A percentile compares a stretch with the other conserved stretches of the same genome.
phyloP scores from a whole-genome alignment of 169 alveolate species.

The Plasmodium gaboni region DNA sequence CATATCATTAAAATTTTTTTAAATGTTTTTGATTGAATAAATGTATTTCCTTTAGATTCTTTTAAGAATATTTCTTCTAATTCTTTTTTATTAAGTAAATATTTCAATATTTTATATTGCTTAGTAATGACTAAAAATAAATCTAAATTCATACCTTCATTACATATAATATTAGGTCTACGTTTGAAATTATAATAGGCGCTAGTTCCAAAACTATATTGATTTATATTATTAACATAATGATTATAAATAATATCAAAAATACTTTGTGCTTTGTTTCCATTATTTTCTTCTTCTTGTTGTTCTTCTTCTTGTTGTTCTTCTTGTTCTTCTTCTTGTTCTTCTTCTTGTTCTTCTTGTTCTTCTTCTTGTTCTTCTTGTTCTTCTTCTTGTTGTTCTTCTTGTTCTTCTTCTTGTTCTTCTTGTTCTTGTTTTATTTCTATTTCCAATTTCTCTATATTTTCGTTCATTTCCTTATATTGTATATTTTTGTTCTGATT shows the following conservation, averaged over 20 bases:
- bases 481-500: too few species aligned
- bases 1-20: slow-evolving; percentile 53
- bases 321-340: neutral
- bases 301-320: neutral
- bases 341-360: neutral
- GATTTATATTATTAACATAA: slow-evolving; percentile 11
- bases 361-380: neutral
- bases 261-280: slow-evolving; percentile 3
- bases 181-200: neutral
- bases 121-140: slow-evolving; percentile 34
- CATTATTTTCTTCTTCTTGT: neutral
- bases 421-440: neutral
- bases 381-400: too few species aligned
- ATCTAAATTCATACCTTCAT: slow-evolving; percentile 56
- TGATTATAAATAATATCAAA: slow-evolving; percentile 41
- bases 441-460: slow-evolving; percentile 5
- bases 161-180: neutral
- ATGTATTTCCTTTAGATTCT: slow-evolving; percentile 62
- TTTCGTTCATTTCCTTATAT: too few species aligned
- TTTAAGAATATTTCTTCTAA: slow-evolving; percentile 66
- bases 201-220: neutral
- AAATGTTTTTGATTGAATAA: slow-evolving; percentile 33
- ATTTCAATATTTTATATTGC: slow-evolving; percentile 60
- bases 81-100: slow-evolving; percentile 48
- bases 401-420: too few species aligned